Evolutionary conservation across 83 land plant species (phyloP), one percentile per base, ranked within the genome.

Genomic region (Isoetes engelmannii): DNA sequence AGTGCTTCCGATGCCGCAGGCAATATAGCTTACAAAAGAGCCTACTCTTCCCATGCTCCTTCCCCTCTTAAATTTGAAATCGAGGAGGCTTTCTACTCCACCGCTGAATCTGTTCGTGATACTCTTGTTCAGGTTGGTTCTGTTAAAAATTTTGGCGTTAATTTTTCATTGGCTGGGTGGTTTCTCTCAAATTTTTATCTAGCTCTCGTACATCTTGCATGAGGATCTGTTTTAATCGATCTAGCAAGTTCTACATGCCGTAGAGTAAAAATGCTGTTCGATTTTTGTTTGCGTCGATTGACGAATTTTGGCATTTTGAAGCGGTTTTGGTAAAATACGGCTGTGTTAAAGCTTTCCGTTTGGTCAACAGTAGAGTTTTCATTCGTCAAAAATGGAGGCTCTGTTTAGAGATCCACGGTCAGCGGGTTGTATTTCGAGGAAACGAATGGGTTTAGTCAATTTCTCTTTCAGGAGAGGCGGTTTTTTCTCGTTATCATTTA

Each of bases 21-120:
- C 21, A 86, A 84, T 70, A 92, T 92, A 50, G 81, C 70, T 45
- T 89, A 86, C 67, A 93, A 92, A 70, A 86, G 88, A 8, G 71
- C 69, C n/a, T 92, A 70, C 74, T 74, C 80, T 67, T 86, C 97
- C 53, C 90, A 83, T 73, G 88, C 89, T 47, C n/a, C n/a, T n/a
- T 84, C 86, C 0, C 90, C 94, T 8, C 69, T 78, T 70, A 88
- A 84, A 81, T 86, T 86, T 68, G 90, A 88, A 69, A 83, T 84
- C 1, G 94, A 88, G 77, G 88, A 92, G 65, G 94, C 94, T 12
- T 92, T 57, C 70, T 86, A 73, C 61, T 85, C 93, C 44, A 86
- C 97, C 0, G 97, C 97, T 4, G 86, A 84, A 43, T 86, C 88
- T 58, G 90, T 92, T 21, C 84, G 90, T 44, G 88, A 92, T 55